Evolutionary conservation across 2,329 filamentous ascomycete genomes (phyloP).

Genomic region (Fusarium anthophilum): DNA sequence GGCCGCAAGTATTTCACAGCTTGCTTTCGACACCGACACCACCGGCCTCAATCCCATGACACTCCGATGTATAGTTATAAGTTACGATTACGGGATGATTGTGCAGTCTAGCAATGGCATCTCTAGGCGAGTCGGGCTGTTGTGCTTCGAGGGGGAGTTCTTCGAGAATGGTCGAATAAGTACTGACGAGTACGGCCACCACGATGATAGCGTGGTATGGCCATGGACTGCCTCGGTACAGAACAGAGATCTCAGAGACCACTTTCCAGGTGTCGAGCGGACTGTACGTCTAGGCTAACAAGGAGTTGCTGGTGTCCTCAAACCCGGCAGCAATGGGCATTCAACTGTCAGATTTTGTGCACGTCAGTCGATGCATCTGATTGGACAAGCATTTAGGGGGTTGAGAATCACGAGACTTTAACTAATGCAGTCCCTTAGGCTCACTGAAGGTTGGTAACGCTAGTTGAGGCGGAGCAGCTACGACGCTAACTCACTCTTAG

Average conservation of each 20-base stretch:
- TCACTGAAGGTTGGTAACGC: neutral
- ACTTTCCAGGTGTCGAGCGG: neutral
- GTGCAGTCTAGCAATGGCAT: neutral
- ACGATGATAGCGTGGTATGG: neutral
- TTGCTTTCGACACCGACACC: neutral
- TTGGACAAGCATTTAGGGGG: neutral
- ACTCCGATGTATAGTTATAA: neutral
- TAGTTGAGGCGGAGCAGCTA: neutral
- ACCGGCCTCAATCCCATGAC: neutral
- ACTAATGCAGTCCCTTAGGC: neutral
- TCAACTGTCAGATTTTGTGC: neutral
- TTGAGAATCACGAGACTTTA: neutral
- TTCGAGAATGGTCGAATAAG: neutral
- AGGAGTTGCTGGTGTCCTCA: neutral
- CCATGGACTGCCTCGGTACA: neutral
- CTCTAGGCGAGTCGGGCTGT: neutral
- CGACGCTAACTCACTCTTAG: neutral
- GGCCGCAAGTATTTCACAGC: accelerated
- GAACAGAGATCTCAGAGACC: neutral
- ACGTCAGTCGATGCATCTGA: neutral
- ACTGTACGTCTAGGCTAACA: neutral
- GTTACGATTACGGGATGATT: neutral
- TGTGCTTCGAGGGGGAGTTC: neutral
- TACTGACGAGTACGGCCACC: accelerated
- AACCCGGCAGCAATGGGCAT: neutral